These are phyloP conservation scores for Mycena sanguinolenta DNA, from an alignment of 768 basidiomycete species.

Conservation along the genomic window DNA sequence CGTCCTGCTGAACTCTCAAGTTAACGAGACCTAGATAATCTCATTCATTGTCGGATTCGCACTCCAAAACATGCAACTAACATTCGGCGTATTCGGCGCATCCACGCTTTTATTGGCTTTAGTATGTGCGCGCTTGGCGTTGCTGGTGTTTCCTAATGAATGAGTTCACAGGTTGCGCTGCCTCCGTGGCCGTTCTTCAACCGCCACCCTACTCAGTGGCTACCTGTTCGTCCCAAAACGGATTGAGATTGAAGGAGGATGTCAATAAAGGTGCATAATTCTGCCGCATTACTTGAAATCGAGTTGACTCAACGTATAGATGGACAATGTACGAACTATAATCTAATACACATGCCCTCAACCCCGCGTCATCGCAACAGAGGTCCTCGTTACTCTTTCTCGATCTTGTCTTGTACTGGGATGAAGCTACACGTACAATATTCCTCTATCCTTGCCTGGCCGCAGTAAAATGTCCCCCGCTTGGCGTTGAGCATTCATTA, in stretches of 20 bases:
- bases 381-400: no score
- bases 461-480: no score
- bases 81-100: slow-evolving; percentile 63
- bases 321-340: slow-evolving; percentile 2
- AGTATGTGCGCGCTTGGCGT: slow-evolving; percentile 47
- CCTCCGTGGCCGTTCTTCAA: slow-evolving; percentile 83
- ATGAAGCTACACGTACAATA: no score
- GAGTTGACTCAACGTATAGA: background rate
- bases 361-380: background rate
- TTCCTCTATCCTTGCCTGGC: no score
- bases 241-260: slow-evolving; percentile 24
- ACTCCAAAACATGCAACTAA: slow-evolving; percentile 66
- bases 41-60: slow-evolving; percentile 71
- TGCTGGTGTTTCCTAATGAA: background rate
- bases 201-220: slow-evolving; percentile 72
- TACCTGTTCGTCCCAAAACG: slow-evolving; percentile 54
- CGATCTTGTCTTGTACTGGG: no score
- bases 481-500: no score
- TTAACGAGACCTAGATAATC: slow-evolving; percentile 52
- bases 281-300: background rate
- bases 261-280: background rate
- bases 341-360: background rate
- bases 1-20: no score
- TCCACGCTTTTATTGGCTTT: slow-evolving; percentile 55
- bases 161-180: slow-evolving; percentile 61